Percentiles rank a stretch among this genome's conserved stretches.
phyloP scores from a whole-genome alignment of 805 yeast species.

The Wickerhamiella australiensis region DNA sequence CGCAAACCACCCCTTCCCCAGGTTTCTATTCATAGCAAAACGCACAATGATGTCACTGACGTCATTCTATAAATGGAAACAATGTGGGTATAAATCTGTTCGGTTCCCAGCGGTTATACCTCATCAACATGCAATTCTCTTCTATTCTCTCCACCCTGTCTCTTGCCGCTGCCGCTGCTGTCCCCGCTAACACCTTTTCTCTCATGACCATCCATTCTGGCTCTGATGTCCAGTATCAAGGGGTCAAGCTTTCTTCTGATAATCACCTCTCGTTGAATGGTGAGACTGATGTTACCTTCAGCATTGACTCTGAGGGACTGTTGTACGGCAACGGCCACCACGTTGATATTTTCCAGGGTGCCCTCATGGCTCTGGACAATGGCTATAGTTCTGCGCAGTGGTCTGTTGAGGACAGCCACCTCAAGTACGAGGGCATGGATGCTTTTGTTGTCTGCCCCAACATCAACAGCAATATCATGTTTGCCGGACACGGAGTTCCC shows the following conservation, averaged over 20 bases:
- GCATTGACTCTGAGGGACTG: neutral
- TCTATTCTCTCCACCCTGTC: neutral
- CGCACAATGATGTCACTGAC: no score
- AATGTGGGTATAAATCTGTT: no score
- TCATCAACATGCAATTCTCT: slow-evolving; percentile 1
- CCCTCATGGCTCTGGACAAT: neutral
- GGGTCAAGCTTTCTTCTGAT: slow-evolving; percentile 4
- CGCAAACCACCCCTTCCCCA: no score
- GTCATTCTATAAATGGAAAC: no score
- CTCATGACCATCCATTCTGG: slow-evolving; percentile 8
- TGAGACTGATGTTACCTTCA: neutral
- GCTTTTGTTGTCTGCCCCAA: neutral
- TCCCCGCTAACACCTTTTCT: neutral
- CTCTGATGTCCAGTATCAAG: neutral
- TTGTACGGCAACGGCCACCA: slow-evolving; percentile 1
- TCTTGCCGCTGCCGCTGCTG: neutral
- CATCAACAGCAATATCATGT: neutral
- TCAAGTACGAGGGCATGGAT: neutral
- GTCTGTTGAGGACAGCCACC: neutral
- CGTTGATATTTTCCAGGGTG: neutral
- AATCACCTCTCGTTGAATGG: neutral
- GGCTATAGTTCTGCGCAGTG: neutral
- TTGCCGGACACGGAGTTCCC: neutral
- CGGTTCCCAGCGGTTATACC: no score
- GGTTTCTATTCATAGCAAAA: no score